A percentile compares a stretch with the other conserved stretches of the same genome.
These are phyloP conservation scores for Mortierella sp. DNA, from an alignment of 371 early-diverging fungal species.

Conservation along the genomic window DNA sequence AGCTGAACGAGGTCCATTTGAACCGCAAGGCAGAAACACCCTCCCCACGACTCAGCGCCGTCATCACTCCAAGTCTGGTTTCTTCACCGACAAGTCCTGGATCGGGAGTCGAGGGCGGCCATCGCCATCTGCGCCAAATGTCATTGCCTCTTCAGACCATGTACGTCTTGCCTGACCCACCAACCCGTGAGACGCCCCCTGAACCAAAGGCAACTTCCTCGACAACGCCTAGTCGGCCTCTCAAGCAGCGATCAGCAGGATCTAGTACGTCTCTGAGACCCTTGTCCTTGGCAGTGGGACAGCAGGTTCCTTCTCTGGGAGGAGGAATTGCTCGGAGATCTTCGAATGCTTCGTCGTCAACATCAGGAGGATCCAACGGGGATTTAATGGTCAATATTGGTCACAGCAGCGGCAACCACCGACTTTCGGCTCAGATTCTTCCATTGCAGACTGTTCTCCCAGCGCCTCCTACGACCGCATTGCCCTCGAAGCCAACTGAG, in stretches of 20 bases:
- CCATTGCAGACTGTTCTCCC: slow-evolving; percentile 32
- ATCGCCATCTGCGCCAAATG: slow-evolving; percentile 21
- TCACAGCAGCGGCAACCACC: slow-evolving; percentile 11
- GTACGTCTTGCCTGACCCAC: slow-evolving; percentile 44
- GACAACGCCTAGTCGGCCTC: slow-evolving; percentile 4
- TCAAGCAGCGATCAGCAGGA: slow-evolving; percentile 21
- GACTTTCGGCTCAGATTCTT: slow-evolving; percentile 21
- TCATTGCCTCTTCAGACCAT: slow-evolving; percentile 48
- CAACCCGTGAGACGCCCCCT: slow-evolving; percentile 35
- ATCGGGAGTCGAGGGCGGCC: neutral
- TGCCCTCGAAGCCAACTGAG: slow-evolving; percentile 32
- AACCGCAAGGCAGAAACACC: slow-evolving; percentile 16
- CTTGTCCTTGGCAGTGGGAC: slow-evolving; percentile 21
- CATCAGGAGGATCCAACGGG: slow-evolving; percentile 16
- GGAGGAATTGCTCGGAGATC: slow-evolving; percentile 42
- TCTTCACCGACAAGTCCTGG: neutral
- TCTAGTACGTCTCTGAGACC: slow-evolving; percentile 30
- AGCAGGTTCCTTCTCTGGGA: slow-evolving; percentile 36
- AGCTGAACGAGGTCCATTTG: slow-evolving; percentile 10
- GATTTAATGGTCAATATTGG: slow-evolving; percentile 23
- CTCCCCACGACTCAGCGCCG: slow-evolving; percentile 28
- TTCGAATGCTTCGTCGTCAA: neutral
- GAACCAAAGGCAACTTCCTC: slow-evolving; percentile 15
- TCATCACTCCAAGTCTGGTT: neutral
- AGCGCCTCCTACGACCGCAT: slow-evolving; percentile 43